These are phyloP conservation scores for Oehlia diaphana DNA, from an alignment of 192 early-diverging fungal species.

Conservation along the genomic window DNA sequence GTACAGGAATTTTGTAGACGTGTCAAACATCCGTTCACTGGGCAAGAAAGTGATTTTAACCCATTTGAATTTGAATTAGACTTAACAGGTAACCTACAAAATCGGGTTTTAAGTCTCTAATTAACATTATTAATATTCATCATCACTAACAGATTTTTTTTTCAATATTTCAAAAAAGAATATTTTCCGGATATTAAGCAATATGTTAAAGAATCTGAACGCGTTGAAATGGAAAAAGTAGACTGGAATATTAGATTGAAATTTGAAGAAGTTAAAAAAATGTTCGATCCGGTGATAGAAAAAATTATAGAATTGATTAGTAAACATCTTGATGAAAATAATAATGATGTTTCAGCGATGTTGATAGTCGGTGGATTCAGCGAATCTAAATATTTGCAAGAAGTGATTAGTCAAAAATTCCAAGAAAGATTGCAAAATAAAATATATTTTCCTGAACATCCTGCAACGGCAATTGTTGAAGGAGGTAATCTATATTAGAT, in stretches of 20 bases:
- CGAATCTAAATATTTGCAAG: constrained; percentile 50
- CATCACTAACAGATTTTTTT: too few relatives aligned
- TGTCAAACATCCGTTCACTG: neutral
- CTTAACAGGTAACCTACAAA: neutral
- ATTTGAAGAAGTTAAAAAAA: neutral
- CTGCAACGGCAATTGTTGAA: constrained; percentile 51
- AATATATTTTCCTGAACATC: constrained; percentile 48
- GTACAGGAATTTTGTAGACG: neutral
- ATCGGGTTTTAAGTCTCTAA: accelerated
- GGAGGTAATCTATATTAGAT: constrained; percentile 25
- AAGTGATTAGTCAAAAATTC: constrained; percentile 49
- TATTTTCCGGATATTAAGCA: neutral
- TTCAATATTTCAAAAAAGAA: too few relatives aligned
- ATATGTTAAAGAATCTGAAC: neutral
- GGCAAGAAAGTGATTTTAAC: neutral
- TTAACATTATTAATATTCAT: too few relatives aligned
- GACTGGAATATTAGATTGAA: constrained; percentile 13
- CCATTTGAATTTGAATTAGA: constrained; percentile 17
- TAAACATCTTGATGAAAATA: constrained; percentile 46
- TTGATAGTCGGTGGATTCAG: constrained; percentile 61
- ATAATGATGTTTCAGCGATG: constrained; percentile 44
- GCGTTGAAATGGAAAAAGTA: constrained; percentile 5
- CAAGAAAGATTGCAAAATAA: constrained; percentile 33
- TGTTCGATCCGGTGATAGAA: constrained; percentile 59
- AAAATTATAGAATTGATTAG: constrained; percentile 54